Evolutionary conservation across 2,329 filamentous ascomycete genomes (phyloP), one percentile per base, ranked within the genome.

Genomic region (Seiridium unicorne): DNA sequence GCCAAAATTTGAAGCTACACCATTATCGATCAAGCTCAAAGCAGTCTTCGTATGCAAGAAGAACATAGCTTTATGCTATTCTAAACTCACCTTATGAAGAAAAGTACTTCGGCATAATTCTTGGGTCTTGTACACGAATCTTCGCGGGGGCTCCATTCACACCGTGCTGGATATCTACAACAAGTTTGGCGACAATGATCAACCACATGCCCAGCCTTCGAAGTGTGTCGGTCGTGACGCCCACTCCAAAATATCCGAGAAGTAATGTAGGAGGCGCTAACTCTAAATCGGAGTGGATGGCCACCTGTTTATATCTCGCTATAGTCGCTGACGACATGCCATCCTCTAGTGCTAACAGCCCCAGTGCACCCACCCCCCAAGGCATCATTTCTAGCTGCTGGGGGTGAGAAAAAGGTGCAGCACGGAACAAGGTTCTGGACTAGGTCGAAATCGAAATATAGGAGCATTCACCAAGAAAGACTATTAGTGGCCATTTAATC

Each of bases 201-300:
- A 67, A 0, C 68, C 69, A 3, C 70, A 72, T 35, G 68, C 70
- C 4, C 59, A 13, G 71, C 69, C 3, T 72, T 73, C 55, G 71
- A 71, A n/a, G 67, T 73, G 62, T 73, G 71, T 73, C 63, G 66
- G 70, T 65, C 0, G 5, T 4, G 32, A 18, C 7, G n/a, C 13
- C 35, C 9, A 9, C 34, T 18, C 32, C 13, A 40, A 10, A 6
- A 10, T 11, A n/a, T 1, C 18, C 18, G 18, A 26, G 18, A 32
- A 38, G 4, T 2, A 31, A 31, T 35, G 10, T 1, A 5, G 5
- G 3, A 26, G 3, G 11, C 4, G 8, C 9, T 32, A 13, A 57
- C 49, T 13, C 10, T 10, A 11, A 2, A 38, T 34, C 72, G 71
- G 71, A 26, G 71, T 73, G 70, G 70, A 73, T 73, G 70, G 69